These are phyloP conservation scores for Trametes polyzona DNA, from an alignment of 1,284 basidiomycete species.

Conservation along the genomic window DNA sequence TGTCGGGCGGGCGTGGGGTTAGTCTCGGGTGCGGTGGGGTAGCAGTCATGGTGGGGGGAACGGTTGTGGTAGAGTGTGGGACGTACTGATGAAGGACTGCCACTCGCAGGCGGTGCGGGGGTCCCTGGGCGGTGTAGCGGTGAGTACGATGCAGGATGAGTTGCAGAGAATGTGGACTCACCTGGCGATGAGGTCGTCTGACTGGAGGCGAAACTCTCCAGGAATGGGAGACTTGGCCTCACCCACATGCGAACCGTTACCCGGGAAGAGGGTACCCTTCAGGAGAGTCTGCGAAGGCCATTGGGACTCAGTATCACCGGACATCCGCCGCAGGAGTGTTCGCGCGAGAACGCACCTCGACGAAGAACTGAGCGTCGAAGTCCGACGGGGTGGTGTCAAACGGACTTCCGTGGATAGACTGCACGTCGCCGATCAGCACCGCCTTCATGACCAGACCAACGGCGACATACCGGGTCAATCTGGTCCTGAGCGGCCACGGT, in stretches of 20 bases:
- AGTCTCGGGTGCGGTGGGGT: no score
- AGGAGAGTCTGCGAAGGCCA: slow-evolving; percentile 32
- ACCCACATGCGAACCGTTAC: slow-evolving; percentile 31
- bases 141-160: not conserved
- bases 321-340: not conserved
- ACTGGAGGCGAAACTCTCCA: slow-evolving; percentile 42
- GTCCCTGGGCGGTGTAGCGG: slow-evolving; percentile 18
- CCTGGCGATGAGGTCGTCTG: slow-evolving; percentile 35
- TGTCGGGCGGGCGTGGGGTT: not conserved
- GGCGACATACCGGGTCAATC: slow-evolving; percentile 21
- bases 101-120: slow-evolving; percentile 41
- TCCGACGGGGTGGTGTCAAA: slow-evolving; percentile 36
- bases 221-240: slow-evolving; percentile 35
- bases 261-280: slow-evolving; percentile 37
- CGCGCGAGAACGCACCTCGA: slow-evolving; percentile 42
- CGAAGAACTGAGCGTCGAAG: slow-evolving; percentile 36
- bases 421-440: not conserved
- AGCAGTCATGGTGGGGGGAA: not conserved
- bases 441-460: no score
- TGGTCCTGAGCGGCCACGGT: slow-evolving; percentile 33
- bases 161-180: not conserved
- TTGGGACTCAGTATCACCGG: not conserved
- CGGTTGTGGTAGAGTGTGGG: not conserved
- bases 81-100: slow-evolving; percentile 36
- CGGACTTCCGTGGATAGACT: slow-evolving; percentile 25